phyloP scores from a whole-genome alignment of 139 green algal species.

The Haematococcus sp. region DNA sequence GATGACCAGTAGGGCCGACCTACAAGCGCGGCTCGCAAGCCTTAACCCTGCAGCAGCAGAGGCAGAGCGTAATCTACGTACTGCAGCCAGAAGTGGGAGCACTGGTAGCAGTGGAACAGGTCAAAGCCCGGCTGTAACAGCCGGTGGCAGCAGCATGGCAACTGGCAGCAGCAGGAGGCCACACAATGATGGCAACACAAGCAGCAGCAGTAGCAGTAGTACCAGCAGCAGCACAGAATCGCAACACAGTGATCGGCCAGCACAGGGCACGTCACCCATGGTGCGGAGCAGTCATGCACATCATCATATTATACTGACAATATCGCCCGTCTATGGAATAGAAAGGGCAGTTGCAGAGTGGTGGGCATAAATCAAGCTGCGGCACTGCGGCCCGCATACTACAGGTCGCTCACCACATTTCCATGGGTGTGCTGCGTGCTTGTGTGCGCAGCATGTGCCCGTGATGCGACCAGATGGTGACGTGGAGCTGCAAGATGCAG shows the following conservation, averaged over 20 bases:
- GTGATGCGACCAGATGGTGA: constrained; percentile 74
- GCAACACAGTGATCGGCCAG: neutral
- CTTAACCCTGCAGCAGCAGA: neutral
- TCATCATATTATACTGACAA: too few species aligned
- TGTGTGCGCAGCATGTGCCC: constrained; percentile 15
- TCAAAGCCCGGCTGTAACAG: neutral
- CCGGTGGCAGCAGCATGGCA: neutral
- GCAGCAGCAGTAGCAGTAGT: constrained; percentile 3
- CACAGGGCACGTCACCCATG: neutral
- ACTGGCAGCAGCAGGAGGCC: neutral
- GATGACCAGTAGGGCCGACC: neutral
- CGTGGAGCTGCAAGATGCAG: constrained; percentile 65
- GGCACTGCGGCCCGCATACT: too few species aligned
- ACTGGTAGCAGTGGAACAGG: neutral
- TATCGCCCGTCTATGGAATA: too few species aligned
- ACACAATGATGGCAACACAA: neutral
- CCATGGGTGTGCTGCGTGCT: too few species aligned
- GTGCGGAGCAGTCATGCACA: too few species aligned
- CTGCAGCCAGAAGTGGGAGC: neutral
- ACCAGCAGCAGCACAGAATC: neutral
- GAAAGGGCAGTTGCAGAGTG: too few species aligned
- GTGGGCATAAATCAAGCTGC: too few species aligned
- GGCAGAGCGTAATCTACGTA: neutral
- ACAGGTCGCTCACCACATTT: too few species aligned
- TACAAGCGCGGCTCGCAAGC: neutral